phyloP scores from a whole-genome alignment of 805 yeast genomes.

The Yarrowia osloensis region DNA sequence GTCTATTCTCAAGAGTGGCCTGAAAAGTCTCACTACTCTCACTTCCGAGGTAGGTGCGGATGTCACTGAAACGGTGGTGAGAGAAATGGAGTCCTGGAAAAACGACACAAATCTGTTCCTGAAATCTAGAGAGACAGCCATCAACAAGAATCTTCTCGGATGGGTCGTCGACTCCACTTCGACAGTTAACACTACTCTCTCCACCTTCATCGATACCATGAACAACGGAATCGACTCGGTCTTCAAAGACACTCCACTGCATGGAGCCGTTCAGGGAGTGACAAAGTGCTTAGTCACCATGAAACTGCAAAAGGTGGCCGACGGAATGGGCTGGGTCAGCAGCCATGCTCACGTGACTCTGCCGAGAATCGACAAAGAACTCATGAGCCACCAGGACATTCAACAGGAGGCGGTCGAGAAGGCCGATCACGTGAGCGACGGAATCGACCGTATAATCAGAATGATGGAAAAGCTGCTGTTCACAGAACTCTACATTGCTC shows the following conservation, averaged over 20 bases:
- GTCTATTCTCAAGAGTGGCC: not conserved
- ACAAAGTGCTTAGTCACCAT: conserved; percentile 79
- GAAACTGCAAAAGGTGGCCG: conserved; percentile 63
- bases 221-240: conserved; percentile 58
- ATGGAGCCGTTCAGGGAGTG: conserved; percentile 61
- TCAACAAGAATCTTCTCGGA: conserved; percentile 69
- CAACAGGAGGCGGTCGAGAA: not conserved
- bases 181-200: conserved; percentile 61
- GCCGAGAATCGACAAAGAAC: conserved; percentile 49
- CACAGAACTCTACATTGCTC: conserved; percentile 1
- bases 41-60: conserved; percentile 6
- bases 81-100: conserved; percentile 13
- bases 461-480: not conserved
- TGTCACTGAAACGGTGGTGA: not conserved
- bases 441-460: not conserved
- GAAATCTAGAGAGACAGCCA: not conserved
- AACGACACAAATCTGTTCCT: not conserved
- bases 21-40: not conserved
- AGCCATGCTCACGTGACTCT: conserved; percentile 59
- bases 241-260: conserved; percentile 70
- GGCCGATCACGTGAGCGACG: not conserved
- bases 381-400: not conserved
- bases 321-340: conserved; percentile 79
- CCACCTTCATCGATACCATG: conserved; percentile 58
- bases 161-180: conserved; percentile 61